Evolutionary conservation across 176 grass and related monocot genomes (phyloP).

Genomic region (Secale cereale): DNA sequence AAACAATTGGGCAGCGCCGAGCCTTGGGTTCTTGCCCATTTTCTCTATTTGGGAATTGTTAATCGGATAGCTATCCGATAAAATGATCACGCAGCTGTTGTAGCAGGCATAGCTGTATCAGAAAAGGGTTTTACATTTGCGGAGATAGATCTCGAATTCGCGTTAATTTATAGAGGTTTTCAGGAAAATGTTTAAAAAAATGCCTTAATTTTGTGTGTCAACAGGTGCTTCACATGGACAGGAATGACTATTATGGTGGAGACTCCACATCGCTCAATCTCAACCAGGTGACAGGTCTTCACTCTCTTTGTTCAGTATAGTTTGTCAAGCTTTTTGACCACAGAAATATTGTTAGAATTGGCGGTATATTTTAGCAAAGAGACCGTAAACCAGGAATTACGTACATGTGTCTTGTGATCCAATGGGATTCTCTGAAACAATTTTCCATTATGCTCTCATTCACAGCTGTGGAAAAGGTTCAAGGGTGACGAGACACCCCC

Average conservation of each 20-base stretch:
- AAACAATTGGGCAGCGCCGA: not conserved
- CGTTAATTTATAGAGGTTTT: not conserved
- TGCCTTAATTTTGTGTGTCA: not conserved
- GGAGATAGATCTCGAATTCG: not conserved
- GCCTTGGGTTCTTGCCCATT: not conserved
- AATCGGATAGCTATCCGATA: not conserved
- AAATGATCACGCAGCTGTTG: not conserved
- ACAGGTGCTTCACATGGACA: slow-evolving; percentile 93
- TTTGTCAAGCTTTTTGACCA: not conserved
- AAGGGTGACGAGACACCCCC: slow-evolving; percentile 57
- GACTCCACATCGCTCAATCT: slow-evolving; percentile 85
- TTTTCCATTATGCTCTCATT: not conserved
- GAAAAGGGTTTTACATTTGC: not conserved
- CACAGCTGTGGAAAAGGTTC: slow-evolving; percentile 92
- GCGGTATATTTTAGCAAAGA: too few species aligned
- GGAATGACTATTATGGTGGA: slow-evolving; percentile 90
- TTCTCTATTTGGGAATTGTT: not conserved
- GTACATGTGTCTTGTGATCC: not conserved
- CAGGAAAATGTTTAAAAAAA: not conserved
- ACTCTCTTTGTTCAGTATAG: not conserved
- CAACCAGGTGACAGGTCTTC: slow-evolving; percentile 43
- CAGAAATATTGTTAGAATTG: not conserved
- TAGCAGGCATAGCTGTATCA: not conserved
- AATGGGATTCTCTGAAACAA: not conserved
- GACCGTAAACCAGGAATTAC: not conserved